Evolutionary conservation across 352 stramenopile species (phyloP).

Genomic region (Globisporangium orthogonon): DNA sequence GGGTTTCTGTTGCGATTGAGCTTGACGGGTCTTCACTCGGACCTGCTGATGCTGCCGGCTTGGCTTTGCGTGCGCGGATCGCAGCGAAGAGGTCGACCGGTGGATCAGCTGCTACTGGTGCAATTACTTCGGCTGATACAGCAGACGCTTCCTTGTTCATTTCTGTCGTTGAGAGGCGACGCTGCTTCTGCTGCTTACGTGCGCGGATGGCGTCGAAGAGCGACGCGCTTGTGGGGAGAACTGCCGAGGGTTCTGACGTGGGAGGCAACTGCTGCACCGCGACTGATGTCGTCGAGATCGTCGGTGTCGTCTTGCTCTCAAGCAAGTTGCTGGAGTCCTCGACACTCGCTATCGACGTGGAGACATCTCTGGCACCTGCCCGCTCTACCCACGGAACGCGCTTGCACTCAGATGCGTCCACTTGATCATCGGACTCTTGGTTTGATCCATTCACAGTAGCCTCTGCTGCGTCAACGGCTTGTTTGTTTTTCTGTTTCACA

Average conservation of each 20-base stretch:
- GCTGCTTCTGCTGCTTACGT: slow-evolving; percentile 20
- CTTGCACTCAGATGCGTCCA: slow-evolving; percentile 2
- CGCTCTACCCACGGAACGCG: slow-evolving; percentile 30
- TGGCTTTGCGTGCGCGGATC: slow-evolving; percentile 44
- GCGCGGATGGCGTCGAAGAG: slow-evolving; percentile 45
- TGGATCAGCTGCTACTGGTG: slow-evolving; percentile 5
- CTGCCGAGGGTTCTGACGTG: neutral
- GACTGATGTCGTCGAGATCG: neutral
- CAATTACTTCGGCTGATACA: neutral
- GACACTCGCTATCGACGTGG: neutral
- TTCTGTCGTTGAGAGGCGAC: neutral
- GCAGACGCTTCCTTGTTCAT: neutral
- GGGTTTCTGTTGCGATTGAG: neutral
- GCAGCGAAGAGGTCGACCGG: slow-evolving; percentile 53
- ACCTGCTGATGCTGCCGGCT: slow-evolving; percentile 1
- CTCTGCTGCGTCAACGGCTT: neutral
- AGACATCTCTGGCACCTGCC: neutral
- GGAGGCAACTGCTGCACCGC: neutral
- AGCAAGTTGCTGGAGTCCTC: neutral
- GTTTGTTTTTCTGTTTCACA: slow-evolving; percentile 29
- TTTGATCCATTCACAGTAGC: neutral
- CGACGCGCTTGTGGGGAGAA: slow-evolving; percentile 22
- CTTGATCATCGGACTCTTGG: neutral
- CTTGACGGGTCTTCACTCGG: neutral
- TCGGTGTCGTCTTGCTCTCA: too few relatives aligned